Evolutionary conservation across 148 eudicot genomes (phyloP).

Genomic region (Vaccinium macrocarpon): DNA sequence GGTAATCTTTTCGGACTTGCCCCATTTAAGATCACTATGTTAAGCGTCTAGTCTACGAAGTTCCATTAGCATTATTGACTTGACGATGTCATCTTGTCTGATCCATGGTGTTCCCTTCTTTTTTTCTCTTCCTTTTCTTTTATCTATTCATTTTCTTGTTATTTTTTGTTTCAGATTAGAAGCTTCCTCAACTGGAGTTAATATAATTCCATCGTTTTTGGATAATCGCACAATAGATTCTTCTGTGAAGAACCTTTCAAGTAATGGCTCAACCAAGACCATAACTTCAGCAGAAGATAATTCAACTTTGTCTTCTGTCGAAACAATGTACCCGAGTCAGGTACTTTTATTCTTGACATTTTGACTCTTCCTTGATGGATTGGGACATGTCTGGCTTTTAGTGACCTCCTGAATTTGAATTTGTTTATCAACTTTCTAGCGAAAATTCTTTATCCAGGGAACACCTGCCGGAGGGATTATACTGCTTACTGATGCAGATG

Average conservation of each 20-base stretch:
- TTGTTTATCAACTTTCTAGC: background rate
- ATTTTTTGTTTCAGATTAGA: slow-evolving; percentile 48
- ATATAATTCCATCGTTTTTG: slow-evolving; percentile 39
- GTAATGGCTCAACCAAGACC: slow-evolving; percentile 22
- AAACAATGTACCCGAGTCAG: slow-evolving; percentile 34
- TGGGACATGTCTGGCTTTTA: background rate
- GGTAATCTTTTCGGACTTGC: slow-evolving; percentile 41
- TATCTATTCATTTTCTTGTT: background rate
- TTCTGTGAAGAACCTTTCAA: slow-evolving; percentile 27
- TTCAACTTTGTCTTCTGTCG: slow-evolving; percentile 27
- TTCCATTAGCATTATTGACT: background rate
- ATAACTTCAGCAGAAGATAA: slow-evolving; percentile 23
- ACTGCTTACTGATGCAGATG: slow-evolving; percentile 56
- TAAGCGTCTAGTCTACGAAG: background rate
- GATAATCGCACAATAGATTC: slow-evolving; percentile 26
- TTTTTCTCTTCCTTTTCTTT: background rate
- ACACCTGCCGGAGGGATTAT: slow-evolving; percentile 47
- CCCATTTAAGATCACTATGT: background rate
- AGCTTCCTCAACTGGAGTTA: slow-evolving; percentile 71
- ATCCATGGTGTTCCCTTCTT: slow-evolving; percentile 5
- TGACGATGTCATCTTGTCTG: background rate
- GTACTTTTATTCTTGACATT: slow-evolving; percentile 21
- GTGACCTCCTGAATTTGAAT: background rate
- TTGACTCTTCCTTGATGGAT: slow-evolving; percentile 2
- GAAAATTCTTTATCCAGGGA: slow-evolving; percentile 36